Evolutionary conservation across 2,329 filamentous ascomycete genomes (phyloP), one percentile per base, ranked within the genome.

Genomic region (Alternaria brassicae): DNA sequence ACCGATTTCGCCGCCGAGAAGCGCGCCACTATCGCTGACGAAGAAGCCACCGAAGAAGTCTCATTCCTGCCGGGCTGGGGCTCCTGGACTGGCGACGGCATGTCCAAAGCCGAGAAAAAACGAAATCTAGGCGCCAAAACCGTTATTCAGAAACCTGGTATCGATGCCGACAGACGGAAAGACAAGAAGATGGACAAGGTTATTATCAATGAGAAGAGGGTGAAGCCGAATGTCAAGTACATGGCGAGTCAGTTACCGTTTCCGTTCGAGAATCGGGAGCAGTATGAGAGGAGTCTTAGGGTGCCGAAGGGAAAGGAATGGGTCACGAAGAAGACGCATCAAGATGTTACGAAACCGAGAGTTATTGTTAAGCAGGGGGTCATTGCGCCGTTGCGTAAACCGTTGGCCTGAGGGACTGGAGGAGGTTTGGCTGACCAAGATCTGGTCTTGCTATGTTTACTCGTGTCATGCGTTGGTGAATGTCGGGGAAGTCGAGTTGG

Each of bases 51-150:
- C 78, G 82, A 92, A 56, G 80, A 93, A 13, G 92, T 94, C 75
- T 90, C 90, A 66, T 91, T 91, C n/a, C 84, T 99, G 6, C 93
- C 93, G 0, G 95, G 95, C 44, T 99, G 95, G 95, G 95, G 95
- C 65, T 89, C 85, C 71, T 97, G 95, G 95, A 86, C 91, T 5
- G 95, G 95, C 62, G 88, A 91, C 15, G 94, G 93, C 17, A 83
- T 97, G 63, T 90, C 87, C 77, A 89, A 87, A 68, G 84, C 87
- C 77, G 87, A 87, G 72, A 80, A 85, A 67, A 88, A 90, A 70
- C 68, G 74, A 30, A 72, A 77, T 59, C 72, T 74, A 27, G 77
- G 80, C 54, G 76, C 86, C 17, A 87, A 89, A 72, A 78, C 91
- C 3, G 78, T 80, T 53, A 88, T 82, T 30, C 90, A 88, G 72